These are phyloP conservation scores for Setomelanomma holmii DNA, from an alignment of 2,329 filamentous ascomycete species.

Conservation along the genomic window DNA sequence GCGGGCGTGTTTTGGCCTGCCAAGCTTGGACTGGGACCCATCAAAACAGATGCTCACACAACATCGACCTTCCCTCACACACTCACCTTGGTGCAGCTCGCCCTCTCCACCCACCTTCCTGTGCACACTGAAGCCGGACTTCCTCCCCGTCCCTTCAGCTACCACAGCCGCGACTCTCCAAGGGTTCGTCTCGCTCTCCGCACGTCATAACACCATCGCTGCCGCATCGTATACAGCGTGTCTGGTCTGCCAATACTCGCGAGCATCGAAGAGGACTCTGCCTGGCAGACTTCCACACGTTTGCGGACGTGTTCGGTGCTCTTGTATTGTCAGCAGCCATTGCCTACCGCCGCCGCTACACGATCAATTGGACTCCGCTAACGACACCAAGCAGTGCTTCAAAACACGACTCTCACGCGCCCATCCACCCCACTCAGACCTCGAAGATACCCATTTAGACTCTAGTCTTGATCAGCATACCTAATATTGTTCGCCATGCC, in stretches of 20 bases:
- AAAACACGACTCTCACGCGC: slow-evolving; percentile 44
- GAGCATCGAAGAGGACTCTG: slow-evolving; percentile 32
- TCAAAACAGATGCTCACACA: slow-evolving; percentile 40
- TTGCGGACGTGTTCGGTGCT: slow-evolving; percentile 24
- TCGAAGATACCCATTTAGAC: slow-evolving; percentile 20
- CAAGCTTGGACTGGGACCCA: slow-evolving; percentile 42
- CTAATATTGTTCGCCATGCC: slow-evolving; percentile 59
- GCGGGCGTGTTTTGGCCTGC: slow-evolving; percentile 32
- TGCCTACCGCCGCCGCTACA: slow-evolving; percentile 18
- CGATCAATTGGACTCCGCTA: slow-evolving; percentile 30
- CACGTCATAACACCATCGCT: slow-evolving; percentile 45
- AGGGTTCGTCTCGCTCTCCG: slow-evolving; percentile 37
- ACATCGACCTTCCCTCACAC: slow-evolving; percentile 34
- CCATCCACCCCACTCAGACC: slow-evolving; percentile 35
- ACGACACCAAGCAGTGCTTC: slow-evolving; percentile 43
- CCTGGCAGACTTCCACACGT: slow-evolving; percentile 29
- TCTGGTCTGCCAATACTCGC: slow-evolving; percentile 37
- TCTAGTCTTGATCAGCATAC: slow-evolving; percentile 46
- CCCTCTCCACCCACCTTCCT: slow-evolving; percentile 29
- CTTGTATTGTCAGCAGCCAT: slow-evolving; percentile 32
- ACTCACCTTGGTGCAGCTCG: slow-evolving; percentile 44
- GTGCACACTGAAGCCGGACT: slow-evolving; percentile 43
- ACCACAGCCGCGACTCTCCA: slow-evolving; percentile 32
- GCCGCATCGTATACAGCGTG: slow-evolving; percentile 39
- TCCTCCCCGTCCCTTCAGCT: slow-evolving; percentile 36